phyloP scores from a whole-genome alignment of 257 asterid species.

The Solanum commersonii region DNA sequence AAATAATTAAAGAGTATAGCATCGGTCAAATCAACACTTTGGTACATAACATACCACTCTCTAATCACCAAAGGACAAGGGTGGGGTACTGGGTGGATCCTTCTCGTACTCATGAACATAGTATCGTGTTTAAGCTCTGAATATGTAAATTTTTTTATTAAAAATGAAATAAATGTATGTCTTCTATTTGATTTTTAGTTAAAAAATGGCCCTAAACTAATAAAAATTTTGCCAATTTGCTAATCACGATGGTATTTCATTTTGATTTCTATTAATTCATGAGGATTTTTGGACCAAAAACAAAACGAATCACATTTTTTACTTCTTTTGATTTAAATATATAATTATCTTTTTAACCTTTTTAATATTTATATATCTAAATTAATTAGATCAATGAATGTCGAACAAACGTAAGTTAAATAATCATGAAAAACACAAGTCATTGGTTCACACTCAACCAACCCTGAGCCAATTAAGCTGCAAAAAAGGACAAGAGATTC shows the following conservation, averaged over 20 bases:
- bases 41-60: not conserved
- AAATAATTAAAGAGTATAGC: not conserved
- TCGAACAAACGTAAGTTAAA: not conserved
- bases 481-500: conserved; percentile 15
- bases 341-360: no score
- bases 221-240: not conserved
- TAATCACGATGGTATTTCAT: not conserved
- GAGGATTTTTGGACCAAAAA: not conserved
- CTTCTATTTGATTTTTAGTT: not conserved
- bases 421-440: not conserved
- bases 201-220: not conserved
- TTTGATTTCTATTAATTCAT: not conserved
- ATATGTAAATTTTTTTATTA: not conserved
- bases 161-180: not conserved
- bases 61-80: not conserved
- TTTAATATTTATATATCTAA: not conserved
- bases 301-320: not conserved
- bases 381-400: not conserved
- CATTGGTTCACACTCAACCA: not conserved
- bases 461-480: not conserved
- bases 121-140: not conserved
- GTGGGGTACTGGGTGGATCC: not conserved
- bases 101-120: not conserved
- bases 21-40: not conserved
- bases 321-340: not conserved